phyloP scores from a whole-genome alignment of 2,329 filamentous ascomycete genomes.

The Xylaria sp. region DNA sequence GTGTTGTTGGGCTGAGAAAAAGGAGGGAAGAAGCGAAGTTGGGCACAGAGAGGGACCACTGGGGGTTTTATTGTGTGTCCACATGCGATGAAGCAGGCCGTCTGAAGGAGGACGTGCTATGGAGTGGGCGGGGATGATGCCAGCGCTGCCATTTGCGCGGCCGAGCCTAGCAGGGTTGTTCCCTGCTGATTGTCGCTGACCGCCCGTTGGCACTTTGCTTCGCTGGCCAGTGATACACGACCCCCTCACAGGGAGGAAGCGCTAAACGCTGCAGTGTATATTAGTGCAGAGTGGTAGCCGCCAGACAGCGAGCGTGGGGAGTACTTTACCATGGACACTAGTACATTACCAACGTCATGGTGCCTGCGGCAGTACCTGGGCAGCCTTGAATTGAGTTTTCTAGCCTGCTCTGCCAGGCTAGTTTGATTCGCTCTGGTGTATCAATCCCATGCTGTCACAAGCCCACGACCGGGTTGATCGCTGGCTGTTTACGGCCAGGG shows the following conservation, averaged over 20 bases:
- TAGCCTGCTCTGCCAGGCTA: constrained; percentile 24
- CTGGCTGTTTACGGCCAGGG: constrained; percentile 33
- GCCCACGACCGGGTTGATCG: constrained; percentile 1
- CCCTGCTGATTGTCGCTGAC: constrained; percentile 36
- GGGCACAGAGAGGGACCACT: constrained; percentile 58
- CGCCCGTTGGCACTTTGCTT: constrained; percentile 38
- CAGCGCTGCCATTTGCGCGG: constrained; percentile 42
- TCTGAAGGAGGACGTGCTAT: constrained; percentile 9
- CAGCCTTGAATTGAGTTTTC: constrained; percentile 6
- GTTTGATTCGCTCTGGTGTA: constrained; percentile 33
- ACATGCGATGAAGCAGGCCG: constrained; percentile 38
- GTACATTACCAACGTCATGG: not conserved
- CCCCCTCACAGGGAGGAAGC: constrained; percentile 2
- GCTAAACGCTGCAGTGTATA: constrained; percentile 9
- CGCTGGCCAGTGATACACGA: constrained; percentile 37
- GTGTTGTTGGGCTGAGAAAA: constrained; percentile 51
- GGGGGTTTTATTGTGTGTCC: constrained; percentile 62
- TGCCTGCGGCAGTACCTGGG: not conserved
- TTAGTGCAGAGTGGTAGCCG: not conserved
- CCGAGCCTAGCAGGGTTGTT: constrained; percentile 39
- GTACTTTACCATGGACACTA: not conserved
- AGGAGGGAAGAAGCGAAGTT: constrained; percentile 51
- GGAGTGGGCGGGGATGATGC: constrained; percentile 46
- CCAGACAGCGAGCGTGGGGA: not conserved
- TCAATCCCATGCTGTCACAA: constrained; percentile 13